Base-by-base conservation (phyloP, 768 basidiomycete genomes). In the Pleurotus sapidus region DNA sequence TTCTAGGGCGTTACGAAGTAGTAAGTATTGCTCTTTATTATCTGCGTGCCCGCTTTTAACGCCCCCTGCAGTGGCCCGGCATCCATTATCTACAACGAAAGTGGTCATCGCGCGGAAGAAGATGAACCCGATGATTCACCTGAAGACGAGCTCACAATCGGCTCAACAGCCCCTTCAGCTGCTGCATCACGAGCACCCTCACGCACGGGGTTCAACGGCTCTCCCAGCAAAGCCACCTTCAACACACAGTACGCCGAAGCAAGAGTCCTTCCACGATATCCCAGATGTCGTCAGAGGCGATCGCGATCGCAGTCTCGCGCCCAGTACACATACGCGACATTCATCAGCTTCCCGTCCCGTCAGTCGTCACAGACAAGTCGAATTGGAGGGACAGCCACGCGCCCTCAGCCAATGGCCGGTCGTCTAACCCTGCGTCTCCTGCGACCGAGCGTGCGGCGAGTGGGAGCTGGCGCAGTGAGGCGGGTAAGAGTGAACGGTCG, bases 1-100 rank as follows among this genome's bases (percentile, higher is more conserved):
- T 6, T 38, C 2, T 63, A 89, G 88, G 87, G 88, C 12, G 78
- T 78, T 62, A 83, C 82, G 39, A 88, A 81, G 73, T 90, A 91
- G 89, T 91, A 69, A 72, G 87, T 71, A 58, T 3, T n/a, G 17
- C n/a, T 9, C 15, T 34, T 25, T 25, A 5, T 17, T 30, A 30
- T 30, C 8, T 30, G 4, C 27, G 27, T 30, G 27, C 27, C 27
- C 27, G 27, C 27, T 30, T 30, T 27, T 30, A 7, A 30, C 27
- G 27, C 27, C 27, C 18, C 39, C 59, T 18, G 27, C 59, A 91
- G 89, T 59, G 89, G 89, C 15, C 89, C 89, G 3, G 89, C 89
- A 0, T 84, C 86, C 6, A 92, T 92, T 55, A 82, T 92, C 12
- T 91, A 89, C 72, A 91, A 89, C 65, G 89, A 92, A 71, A 80